Conservation (phyloP, 2,329 filamentous ascomycete genomes). For the Xylaria sp. region DNA sequence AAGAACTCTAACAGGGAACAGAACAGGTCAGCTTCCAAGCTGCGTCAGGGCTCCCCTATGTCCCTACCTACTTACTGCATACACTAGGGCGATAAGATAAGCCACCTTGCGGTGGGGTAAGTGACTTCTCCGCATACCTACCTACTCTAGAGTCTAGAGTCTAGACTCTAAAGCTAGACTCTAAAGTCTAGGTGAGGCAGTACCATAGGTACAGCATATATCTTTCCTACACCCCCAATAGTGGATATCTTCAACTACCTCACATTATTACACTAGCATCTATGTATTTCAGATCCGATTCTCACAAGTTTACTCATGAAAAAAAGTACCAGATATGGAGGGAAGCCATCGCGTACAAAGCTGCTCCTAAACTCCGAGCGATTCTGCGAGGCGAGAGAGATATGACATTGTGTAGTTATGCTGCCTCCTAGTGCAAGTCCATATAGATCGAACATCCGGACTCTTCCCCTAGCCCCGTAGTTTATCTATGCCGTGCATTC, state of each 20-base stretch:
- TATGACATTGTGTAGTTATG: slow-evolving; percentile 2
- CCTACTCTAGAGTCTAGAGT: too few species aligned
- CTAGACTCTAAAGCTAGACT: too few species aligned
- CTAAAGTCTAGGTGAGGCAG: neutral
- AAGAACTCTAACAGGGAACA: slow-evolving; percentile 39
- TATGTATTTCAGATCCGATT: too few species aligned
- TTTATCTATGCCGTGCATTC: slow-evolving; percentile 32
- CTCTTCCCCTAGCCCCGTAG: slow-evolving; percentile 17
- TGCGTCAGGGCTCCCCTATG: slow-evolving; percentile 33
- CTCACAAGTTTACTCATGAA: neutral
- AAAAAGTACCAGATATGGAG: neutral
- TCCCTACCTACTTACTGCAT: neutral
- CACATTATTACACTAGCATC: too few species aligned
- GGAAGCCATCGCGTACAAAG: slow-evolving; percentile 12
- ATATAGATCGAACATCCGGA: slow-evolving; percentile 2
- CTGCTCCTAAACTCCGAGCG: neutral
- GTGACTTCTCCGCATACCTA: neutral
- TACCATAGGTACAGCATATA: too few species aligned
- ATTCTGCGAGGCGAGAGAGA: neutral
- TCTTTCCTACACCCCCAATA: too few species aligned
- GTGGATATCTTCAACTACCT: too few species aligned
- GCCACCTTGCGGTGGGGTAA: slow-evolving; percentile 24
- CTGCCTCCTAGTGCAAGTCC: slow-evolving; percentile 10
- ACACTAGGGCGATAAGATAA: slow-evolving; percentile 36
- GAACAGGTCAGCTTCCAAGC: slow-evolving; percentile 36